Evolutionary conservation across 2,329 filamentous ascomycete genomes (phyloP), one percentile per base, ranked within the genome.

Genomic region (Didymella sp.): DNA sequence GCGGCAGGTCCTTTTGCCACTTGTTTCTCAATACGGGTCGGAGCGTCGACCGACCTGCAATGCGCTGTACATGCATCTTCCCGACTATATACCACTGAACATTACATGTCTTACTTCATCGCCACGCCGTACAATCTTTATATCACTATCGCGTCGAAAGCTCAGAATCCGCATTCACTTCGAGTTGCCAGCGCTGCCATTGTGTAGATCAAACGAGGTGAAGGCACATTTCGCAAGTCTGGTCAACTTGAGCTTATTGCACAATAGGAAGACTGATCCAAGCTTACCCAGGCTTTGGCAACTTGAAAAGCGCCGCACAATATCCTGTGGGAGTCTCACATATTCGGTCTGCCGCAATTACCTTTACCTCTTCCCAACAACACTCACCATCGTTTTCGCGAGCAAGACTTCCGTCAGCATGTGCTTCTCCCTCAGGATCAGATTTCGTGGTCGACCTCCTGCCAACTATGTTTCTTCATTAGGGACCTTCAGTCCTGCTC

Each of bases 31-130:
- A 53, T n/a, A 41, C 13, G 38, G 45, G 35, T 51, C 42, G 25
- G 35, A 48, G 54, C 54, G 44, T 48, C 48, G 43, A 38, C 25
- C 48, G 43, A 57, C 49, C 31, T 8, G 38, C 9, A 43, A 25
- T 38, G 24, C 40, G 8, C 41, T 51, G 43, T 44, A 48, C 30
- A 38, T 47, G 54, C 54, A 27, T 13, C 12, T 35, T 56, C 19
- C 9, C 43, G 27, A 52, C 44, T 52, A 52, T 48, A 57, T 52
- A 52, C 54, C 54, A 57, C 25, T 57, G 30, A 43, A 57, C 9
- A 38, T 35, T 17, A 43, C 12, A 17, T 21, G 4, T 2, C 9
- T 47, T 25, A 4, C 17, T 27, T 9, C n/a, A 48, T n/a, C 21
- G 22, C 28, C 42, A 6, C 40, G 24, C 25, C 15, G 11, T 27